Evolutionary conservation across 306 rosid genomes (phyloP), one percentile per base, ranked within the genome.

Genomic region (Alnus glutinosa): DNA sequence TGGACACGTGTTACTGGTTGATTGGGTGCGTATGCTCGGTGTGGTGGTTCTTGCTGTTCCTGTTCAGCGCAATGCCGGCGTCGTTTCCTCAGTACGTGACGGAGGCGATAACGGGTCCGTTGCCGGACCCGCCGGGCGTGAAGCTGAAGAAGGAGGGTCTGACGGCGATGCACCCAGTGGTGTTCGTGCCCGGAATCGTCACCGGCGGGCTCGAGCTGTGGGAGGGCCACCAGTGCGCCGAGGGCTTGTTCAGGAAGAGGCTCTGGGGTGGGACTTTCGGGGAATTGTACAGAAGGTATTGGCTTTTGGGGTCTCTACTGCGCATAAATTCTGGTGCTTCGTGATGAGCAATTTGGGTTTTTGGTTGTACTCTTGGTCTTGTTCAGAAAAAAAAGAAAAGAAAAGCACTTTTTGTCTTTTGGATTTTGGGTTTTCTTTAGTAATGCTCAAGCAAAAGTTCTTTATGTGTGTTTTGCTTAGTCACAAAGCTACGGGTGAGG

Each of bases 261-360:
- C 67, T 92, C 58, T 92, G 97, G 97, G 97, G 97, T 4, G 97
- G 97, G 61, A 88, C 91, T 2, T 92, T 92, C 68, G 97, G 97
- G 51, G 97, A 92, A 71, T 50, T 92, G 83, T 92, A 90, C 23
- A 92, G 54, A 82, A 90, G 97, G 97, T 92, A 76, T 55, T 49
- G 71, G 12, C 19, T 5, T 62, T 61, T 51, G 8, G 8, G 48
- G 6, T 2, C 14, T 55, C 14, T 49, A 49, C 1, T 13, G 9
- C 7, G 47, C 14, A 7, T 79, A 39, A 16, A 44, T 37, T 57
- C 57, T 68, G 68, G 62, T 16, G 55, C 23, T 59, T 73, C 71
- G 7, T 16, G 15, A 18, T 75, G 64, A 50, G 75, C 51, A 75
- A 30, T 80, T 74, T 75, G 55, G 34, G 28, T 16, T 70, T 55